phyloP scores from a whole-genome alignment of 2,329 filamentous ascomycete species.

The Colletotrichum sp. region DNA sequence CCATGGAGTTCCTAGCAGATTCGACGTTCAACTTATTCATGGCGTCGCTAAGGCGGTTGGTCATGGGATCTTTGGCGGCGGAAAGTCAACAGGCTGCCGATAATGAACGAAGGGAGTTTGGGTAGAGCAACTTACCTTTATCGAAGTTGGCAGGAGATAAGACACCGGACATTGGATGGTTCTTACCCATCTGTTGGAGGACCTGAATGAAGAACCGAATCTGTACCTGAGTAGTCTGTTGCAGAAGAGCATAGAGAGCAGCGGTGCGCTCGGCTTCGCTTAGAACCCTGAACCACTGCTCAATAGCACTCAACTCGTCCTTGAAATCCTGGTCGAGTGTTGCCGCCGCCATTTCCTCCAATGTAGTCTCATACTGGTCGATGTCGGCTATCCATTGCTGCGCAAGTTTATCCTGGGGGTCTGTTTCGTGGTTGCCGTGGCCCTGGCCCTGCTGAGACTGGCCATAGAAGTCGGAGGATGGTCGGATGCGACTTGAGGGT shows the following conservation, averaged over 20 bases:
- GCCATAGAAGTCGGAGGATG: slow-evolving; percentile 94
- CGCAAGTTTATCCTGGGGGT: slow-evolving; percentile 89
- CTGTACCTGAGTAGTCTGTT: slow-evolving; percentile 98
- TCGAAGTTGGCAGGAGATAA: slow-evolving; percentile 95
- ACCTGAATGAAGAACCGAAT: slow-evolving; percentile 99
- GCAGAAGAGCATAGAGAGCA: slow-evolving; percentile 90
- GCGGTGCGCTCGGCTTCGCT: slow-evolving; percentile 97
- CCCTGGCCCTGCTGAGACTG: slow-evolving; percentile 72
- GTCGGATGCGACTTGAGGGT: slow-evolving; percentile 81
- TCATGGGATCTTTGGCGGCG: slow-evolving; percentile 86
- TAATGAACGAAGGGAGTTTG: background rate
- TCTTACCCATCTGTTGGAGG: slow-evolving; percentile 98
- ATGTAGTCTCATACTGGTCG: slow-evolving; percentile 97
- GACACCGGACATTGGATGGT: slow-evolving; percentile 94
- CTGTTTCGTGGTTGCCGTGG: slow-evolving; percentile 72
- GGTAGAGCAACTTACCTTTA: slow-evolving; percentile 69
- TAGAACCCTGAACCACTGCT: slow-evolving; percentile 98
- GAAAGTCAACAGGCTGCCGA: slow-evolving; percentile 23
- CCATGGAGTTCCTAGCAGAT: slow-evolving; percentile 83
- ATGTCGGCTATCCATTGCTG: slow-evolving; percentile 99
- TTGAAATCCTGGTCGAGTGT: slow-evolving; percentile 99
- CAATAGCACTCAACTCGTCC: slow-evolving; percentile 97
- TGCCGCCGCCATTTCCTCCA: slow-evolving; percentile 98
- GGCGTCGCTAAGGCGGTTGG: slow-evolving; percentile 90
- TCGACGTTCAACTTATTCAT: slow-evolving; percentile 95